Percentiles rank a stretch among this genome's conserved stretches.
phyloP scores from a whole-genome alignment of 108 stramenopile genomes.

The Schizochytrium sp. region DNA sequence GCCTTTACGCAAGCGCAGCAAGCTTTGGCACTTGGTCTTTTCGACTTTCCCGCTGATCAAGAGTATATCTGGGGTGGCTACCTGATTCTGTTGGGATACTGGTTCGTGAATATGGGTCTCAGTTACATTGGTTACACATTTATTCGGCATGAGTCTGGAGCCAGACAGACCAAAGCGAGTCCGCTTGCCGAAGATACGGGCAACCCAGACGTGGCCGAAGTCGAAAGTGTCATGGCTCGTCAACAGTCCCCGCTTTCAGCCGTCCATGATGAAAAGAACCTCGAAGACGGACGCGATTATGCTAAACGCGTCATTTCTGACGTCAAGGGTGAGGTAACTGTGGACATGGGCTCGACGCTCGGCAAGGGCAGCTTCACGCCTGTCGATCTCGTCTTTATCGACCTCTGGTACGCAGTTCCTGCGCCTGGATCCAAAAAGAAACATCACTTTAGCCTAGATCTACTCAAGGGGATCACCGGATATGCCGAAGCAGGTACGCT shows the following conservation, averaged over 20 bases:
- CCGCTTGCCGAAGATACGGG: neutral
- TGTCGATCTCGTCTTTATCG: neutral
- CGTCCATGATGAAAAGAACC: too few species aligned
- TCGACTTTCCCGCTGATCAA: neutral
- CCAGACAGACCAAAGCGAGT: neutral
- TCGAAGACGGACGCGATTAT: too few species aligned
- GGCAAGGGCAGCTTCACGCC: neutral
- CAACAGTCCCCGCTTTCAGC: too few species aligned
- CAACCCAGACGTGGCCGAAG: neutral
- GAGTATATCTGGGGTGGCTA: neutral
- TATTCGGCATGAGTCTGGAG: neutral
- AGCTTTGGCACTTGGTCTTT: neutral
- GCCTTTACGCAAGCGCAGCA: neutral
- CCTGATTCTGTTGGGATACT: neutral
- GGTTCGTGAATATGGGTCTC: neutral
- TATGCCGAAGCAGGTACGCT: constrained; percentile 7
- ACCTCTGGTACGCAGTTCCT: neutral
- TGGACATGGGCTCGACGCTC: too few species aligned
- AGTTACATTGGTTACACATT: neutral
- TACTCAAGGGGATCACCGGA: constrained; percentile 19
- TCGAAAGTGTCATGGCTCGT: too few species aligned
- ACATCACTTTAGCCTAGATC: too few species aligned
- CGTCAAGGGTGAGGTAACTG: too few species aligned
- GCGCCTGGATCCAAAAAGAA: neutral
- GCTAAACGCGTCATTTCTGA: too few species aligned